A percentile compares a stretch with the other conserved stretches of the same genome.
Evolutionary conservation across 164 flowering plant species (phyloP).

Genomic region (Kalanchoe fedtschenkoi): DNA sequence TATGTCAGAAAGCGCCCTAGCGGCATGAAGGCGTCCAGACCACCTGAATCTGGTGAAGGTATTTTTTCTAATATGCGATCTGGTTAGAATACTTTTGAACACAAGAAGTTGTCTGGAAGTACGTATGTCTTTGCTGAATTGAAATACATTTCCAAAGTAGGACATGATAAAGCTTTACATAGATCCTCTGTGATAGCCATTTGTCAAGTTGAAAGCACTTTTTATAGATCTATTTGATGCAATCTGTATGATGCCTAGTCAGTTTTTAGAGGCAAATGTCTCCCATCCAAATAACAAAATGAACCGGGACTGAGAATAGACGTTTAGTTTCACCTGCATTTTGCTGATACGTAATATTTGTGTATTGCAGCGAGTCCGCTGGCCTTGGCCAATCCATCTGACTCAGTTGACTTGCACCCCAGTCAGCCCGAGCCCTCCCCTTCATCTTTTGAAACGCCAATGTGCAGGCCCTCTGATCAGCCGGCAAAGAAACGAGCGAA

Average conservation of each 20-base stretch:
- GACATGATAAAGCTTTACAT: too few relatives aligned
- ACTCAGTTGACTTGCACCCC: neutral
- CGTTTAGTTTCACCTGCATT: neutral
- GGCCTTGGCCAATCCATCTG: neutral
- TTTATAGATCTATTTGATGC: too few relatives aligned
- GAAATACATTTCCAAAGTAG: too few relatives aligned
- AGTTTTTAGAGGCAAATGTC: neutral
- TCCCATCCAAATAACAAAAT: too few relatives aligned
- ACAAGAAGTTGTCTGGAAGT: neutral
- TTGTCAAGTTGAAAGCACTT: too few relatives aligned
- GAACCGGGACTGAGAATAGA: too few relatives aligned
- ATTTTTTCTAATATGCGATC: neutral
- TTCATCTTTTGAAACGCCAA: neutral
- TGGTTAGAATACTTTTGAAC: neutral
- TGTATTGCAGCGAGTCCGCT: neutral
- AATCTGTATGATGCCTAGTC: too few relatives aligned
- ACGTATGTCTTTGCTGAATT: neutral
- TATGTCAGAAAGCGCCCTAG: slow-evolving; percentile 1
- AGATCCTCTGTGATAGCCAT: neutral
- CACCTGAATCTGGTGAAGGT: neutral
- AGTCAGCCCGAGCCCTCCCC: neutral
- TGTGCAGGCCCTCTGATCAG: neutral
- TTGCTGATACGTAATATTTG: neutral
- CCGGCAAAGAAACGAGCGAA: neutral
- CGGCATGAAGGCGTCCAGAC: neutral